phyloP scores from a whole-genome alignment of 129 eudicot genomes.

The Flaveria linearis region DNA sequence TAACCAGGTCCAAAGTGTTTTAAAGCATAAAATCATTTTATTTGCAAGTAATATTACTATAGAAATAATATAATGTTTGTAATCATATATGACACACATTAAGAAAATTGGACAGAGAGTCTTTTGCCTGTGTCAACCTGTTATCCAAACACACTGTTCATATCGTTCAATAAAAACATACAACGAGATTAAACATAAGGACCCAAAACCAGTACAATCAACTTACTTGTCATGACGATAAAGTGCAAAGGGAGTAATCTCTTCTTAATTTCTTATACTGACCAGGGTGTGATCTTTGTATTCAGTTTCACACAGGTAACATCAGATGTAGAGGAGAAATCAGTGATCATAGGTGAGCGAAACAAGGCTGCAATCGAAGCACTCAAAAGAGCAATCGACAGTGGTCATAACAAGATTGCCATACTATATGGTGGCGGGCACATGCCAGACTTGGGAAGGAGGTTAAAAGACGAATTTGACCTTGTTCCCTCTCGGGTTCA shows the following conservation, averaged over 20 bases:
- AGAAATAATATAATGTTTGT: background rate
- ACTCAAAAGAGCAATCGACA: constrained; percentile 55
- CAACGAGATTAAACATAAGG: no score
- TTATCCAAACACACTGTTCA: no score
- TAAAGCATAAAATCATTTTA: background rate
- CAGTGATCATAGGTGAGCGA: constrained; percentile 93
- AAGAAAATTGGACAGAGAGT: no score
- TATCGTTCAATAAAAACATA: no score
- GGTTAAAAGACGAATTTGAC: constrained; percentile 76
- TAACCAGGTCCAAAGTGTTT: background rate
- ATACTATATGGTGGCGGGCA: constrained; percentile 93
- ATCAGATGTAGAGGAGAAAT: constrained; percentile 72
- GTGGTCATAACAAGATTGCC: constrained; percentile 79
- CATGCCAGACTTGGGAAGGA: constrained; percentile 93
- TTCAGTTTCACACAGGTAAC: constrained; percentile 72
- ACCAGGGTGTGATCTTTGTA: background rate
- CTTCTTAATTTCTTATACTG: background rate
- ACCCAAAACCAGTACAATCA: no score
- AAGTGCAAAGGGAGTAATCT: no score
- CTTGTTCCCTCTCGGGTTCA: constrained; percentile 74
- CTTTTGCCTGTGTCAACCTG: no score
- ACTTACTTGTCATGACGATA: no score
- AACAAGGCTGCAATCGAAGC: constrained; percentile 87
- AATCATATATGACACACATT: background rate
- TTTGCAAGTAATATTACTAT: background rate